Percentiles rank a stretch among this genome's conserved stretches.
phyloP scores from a whole-genome alignment of 1,284 basidiomycete species.

The Xerocomus nothofagi region DNA sequence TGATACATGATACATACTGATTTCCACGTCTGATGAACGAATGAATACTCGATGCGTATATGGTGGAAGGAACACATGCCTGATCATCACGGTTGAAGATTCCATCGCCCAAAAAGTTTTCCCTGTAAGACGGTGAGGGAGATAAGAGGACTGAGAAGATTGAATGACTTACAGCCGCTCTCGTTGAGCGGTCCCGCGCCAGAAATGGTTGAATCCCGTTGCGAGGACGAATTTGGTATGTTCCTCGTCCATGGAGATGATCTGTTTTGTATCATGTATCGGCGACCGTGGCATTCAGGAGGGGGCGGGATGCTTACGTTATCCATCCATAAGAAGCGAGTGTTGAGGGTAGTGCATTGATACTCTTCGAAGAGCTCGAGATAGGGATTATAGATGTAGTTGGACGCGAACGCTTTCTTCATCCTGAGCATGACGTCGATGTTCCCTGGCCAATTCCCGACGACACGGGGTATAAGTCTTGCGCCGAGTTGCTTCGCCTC shows the following conservation, averaged over 20 bases:
- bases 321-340: constrained; percentile 64
- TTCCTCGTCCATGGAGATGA: constrained; percentile 71
- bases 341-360: constrained; percentile 65
- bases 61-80: constrained; percentile 36
- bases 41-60: constrained; percentile 9
- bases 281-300: neutral
- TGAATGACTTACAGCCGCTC: constrained; percentile 55
- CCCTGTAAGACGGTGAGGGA: constrained; percentile 41
- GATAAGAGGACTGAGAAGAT: neutral
- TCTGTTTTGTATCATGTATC: constrained; percentile 38
- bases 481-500: constrained; percentile 51
- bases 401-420: constrained; percentile 52
- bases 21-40: constrained; percentile 47
- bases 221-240: constrained; percentile 65
- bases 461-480: constrained; percentile 52
- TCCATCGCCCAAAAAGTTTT: constrained; percentile 65
- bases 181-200: constrained; percentile 60
- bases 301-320: constrained; percentile 43
- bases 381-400: constrained; percentile 62
- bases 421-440: constrained; percentile 62
- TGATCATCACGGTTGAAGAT: constrained; percentile 76
- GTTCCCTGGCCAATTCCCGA: constrained; percentile 73
- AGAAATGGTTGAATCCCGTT: constrained; percentile 66
- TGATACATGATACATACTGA: constrained; percentile 38
- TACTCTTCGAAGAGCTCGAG: constrained; percentile 67